phyloP scores from a whole-genome alignment of 768 basidiomycete genomes.

The Tulasnella sp. region DNA sequence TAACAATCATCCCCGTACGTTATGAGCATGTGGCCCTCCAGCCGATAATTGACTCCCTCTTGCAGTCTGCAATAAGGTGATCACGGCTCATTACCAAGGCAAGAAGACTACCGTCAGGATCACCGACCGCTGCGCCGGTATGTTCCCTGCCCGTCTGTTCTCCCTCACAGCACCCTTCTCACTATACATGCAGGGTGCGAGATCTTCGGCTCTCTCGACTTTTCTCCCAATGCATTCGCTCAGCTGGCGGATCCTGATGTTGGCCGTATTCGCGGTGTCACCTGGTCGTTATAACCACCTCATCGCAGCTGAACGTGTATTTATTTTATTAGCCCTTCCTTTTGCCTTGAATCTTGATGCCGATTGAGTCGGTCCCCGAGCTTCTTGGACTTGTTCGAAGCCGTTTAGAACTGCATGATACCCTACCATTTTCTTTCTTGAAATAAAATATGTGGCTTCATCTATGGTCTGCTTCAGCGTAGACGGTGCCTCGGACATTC shows the following conservation, averaged over 20 bases:
- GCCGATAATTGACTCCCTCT: background rate
- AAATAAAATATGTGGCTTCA: too few species aligned
- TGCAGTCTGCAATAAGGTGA: slow-evolving; percentile 10
- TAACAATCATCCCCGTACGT: background rate
- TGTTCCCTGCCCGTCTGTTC: background rate
- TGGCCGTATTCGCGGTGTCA: background rate
- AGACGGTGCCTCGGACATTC: too few species aligned
- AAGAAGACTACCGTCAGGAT: background rate
- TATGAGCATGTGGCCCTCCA: background rate
- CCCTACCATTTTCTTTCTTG: too few species aligned
- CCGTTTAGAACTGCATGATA: too few species aligned
- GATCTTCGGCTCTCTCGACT: background rate
- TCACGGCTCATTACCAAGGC: background rate
- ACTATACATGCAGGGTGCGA: background rate
- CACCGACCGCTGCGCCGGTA: slow-evolving; percentile 7
- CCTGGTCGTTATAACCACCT: background rate
- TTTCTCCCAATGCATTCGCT: slow-evolving; percentile 4
- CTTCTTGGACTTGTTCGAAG: too few species aligned
- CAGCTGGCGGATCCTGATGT: background rate
- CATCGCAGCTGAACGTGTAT: too few species aligned
- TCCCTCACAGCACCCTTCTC: background rate
- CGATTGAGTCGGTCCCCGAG: too few species aligned
- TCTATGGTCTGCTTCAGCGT: too few species aligned
- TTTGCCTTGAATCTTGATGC: too few species aligned
- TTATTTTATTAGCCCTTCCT: too few species aligned